These are phyloP conservation scores for Nelumbo lutea DNA, from an alignment of 164 flowering plant species.

Conservation along the genomic window DNA sequence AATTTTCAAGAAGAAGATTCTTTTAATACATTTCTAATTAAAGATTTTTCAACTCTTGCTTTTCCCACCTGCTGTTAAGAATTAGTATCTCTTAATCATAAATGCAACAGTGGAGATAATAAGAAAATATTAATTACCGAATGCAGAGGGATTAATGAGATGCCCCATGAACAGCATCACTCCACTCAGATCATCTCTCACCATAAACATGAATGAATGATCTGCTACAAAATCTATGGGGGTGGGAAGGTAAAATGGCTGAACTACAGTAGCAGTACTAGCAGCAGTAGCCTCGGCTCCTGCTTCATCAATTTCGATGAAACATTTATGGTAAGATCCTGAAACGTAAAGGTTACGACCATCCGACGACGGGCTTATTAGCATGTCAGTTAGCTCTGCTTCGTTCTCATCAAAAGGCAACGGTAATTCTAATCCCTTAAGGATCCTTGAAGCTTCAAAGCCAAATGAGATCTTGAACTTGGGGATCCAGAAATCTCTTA, in stretches of 20 bases:
- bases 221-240: slow-evolving; percentile 7
- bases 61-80: too few species aligned
- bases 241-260: background rate
- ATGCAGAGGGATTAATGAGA: slow-evolving; percentile 7
- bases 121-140: background rate
- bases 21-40: too few species aligned
- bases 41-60: too few species aligned
- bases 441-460: slow-evolving; percentile 12
- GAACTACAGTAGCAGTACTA: background rate
- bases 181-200: slow-evolving; percentile 7
- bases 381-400: slow-evolving; percentile 14
- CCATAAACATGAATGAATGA: slow-evolving; percentile 11
- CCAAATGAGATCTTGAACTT: slow-evolving; percentile 21
- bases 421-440: slow-evolving; percentile 11
- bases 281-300: slow-evolving; percentile 24
- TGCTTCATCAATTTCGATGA: slow-evolving; percentile 8
- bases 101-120: too few species aligned
- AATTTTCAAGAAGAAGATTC: too few species aligned
- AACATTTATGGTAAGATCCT: slow-evolving; percentile 1
- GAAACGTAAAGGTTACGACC: background rate
- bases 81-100: too few species aligned
- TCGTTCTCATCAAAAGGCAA: slow-evolving; percentile 6
- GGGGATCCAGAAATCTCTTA: slow-evolving; percentile 14
- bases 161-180: slow-evolving; percentile 8
- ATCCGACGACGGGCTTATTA: background rate